Base-by-base conservation (phyloP, 176 grass and related monocot genomes). In the Hsuehochloa calcarea region DNA sequence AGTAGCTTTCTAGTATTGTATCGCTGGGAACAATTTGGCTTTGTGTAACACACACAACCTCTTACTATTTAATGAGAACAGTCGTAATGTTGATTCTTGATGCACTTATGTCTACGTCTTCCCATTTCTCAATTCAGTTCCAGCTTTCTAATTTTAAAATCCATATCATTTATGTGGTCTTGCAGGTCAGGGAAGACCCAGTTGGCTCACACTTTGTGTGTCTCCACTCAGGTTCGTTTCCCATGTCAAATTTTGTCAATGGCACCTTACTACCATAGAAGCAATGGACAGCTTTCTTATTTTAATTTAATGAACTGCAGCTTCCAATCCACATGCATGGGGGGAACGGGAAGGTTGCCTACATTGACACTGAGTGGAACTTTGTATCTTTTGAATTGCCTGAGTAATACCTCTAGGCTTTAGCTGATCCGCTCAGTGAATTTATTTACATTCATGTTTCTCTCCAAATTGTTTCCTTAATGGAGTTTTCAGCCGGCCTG, bases 311-410 rank as follows among this genome's bases (percentile, higher is more conserved):
- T 65, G 29, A 34, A 89, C 38, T 73, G 31, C 78, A 97, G 96
- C 93, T 98, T 73, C 96, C 96, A 51, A 77, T 89, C 54, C 78
- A 90, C 80, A 95, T 95, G 96, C 91, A 95, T 74, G 91, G 96
- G 35, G 96, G 96, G 19, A 98, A 93, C 41, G 96, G 96, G 45
- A 98, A 98, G 89, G 96, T 95, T 23, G 96, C 93, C 27, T 90
- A 86, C 83, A 90, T 82, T 82, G 83, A 86, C 73, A 90, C 84
- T 52, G 92, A 94, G 80, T n/a, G 92, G 89, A 78, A 91, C 90
- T 82, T 95, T 95, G 90, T 95, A 92, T 92, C 90, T 79, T 90
- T 85, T 67, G 62, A 59, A 72, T 52, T 68, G 29, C 38, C 20
- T 62, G 14, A 62, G 43, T 38, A 68, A 72, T 49, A 58, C 12